Evolutionary conservation across 2,329 filamentous ascomycete species (phyloP), one percentile per base, ranked within the genome.

Genomic region (Trichophyton simii): DNA sequence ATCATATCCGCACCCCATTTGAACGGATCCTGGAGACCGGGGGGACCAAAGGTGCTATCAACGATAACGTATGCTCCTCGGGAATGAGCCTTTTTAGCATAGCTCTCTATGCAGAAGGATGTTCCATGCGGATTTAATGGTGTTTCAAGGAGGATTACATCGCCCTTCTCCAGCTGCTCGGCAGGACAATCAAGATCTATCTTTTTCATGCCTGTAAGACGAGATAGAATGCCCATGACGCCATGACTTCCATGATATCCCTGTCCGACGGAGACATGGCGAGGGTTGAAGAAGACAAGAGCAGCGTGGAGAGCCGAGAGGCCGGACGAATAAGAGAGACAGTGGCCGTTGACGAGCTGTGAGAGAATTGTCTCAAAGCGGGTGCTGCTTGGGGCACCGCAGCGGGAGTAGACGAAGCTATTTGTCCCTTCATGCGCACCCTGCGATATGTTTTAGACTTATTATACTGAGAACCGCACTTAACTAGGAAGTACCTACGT

Each of bases 211-310:
- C 87, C 87, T 28, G 86, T 89, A 58, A 96, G 83, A 65, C 89
- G 88, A 63, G 81, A 75, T 66, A 95, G 80, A 60, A 97, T 76
- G 36, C 75, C 75, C 67, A 96, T 82, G 34, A 96, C 88, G 64
- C 89, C 90, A 73, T 96, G 90, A 75, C 89, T 95, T 68, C 94
- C 94, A 76, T 97, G 94, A 76, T 97, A 99, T 48, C 91, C 91
- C 15, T 82, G 85, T 42, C 86, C 86, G 66, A 97, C 90, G 66
- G 90, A 87, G 61, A 97, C 84, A 62, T 87, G 85, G 67, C 84
- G 84, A 0, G 94, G 94, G 72, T 95, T 91, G 7, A 95, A 77
- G 69, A 85, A 84, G n/a, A 91, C 85, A 1, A 97, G 81, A 62
- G 95, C 78, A 36, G 89, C 91, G 73, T 97, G 89, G 76, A 96